Conservation (phyloP, 2,329 filamentous ascomycete genomes). For the Sarocladiaceae sp. region DNA sequence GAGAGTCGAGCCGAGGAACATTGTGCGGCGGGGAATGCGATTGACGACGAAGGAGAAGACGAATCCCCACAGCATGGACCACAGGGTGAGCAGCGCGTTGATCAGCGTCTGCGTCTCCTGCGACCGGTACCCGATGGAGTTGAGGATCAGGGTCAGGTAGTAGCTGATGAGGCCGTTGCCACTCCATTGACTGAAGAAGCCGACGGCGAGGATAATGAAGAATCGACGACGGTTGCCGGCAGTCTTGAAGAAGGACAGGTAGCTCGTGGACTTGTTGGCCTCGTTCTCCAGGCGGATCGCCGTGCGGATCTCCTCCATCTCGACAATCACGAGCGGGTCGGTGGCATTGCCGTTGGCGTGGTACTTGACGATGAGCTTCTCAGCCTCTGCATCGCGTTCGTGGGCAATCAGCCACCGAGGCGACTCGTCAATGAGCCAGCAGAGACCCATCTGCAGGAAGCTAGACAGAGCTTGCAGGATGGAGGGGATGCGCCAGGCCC, state of each 20-base stretch:
- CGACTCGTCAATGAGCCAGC: conserved; percentile 50
- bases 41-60: conserved; percentile 29
- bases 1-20: conserved; percentile 33
- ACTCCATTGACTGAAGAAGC: conserved; percentile 33
- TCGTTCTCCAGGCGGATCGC: conserved; percentile 39
- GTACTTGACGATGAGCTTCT: conserved; percentile 42
- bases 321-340: conserved; percentile 38
- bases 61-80: conserved; percentile 35
- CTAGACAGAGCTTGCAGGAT: conserved; percentile 43
- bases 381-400: conserved; percentile 43
- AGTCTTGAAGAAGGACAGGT: conserved; percentile 31
- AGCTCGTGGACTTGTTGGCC: conserved; percentile 26
- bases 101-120: conserved; percentile 33
- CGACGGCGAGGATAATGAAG: conserved; percentile 33
- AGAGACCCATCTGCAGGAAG: conserved; percentile 33
- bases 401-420: conserved; percentile 52
- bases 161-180: conserved; percentile 36
- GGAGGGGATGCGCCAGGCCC: conserved; percentile 49
- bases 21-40: conserved; percentile 28
- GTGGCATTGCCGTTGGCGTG: conserved; percentile 41
- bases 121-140: conserved; percentile 31
- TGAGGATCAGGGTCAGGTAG: conserved; percentile 32
- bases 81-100: conserved; percentile 34
- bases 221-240: conserved; percentile 32
- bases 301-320: conserved; percentile 43